phyloP scores from a whole-genome alignment of 257 asterid species.

The Przewalskia tangutica region DNA sequence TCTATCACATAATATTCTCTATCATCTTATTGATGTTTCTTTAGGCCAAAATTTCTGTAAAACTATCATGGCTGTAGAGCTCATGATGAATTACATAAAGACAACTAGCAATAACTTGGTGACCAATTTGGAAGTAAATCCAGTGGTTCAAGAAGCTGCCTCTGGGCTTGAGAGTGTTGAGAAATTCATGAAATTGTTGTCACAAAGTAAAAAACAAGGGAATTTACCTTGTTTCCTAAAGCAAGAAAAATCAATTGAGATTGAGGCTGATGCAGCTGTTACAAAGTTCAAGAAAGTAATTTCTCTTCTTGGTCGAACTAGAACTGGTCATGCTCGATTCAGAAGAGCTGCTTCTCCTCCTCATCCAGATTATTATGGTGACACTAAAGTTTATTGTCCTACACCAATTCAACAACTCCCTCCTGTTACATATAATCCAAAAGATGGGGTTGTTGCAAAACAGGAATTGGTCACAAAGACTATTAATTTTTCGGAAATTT shows the following conservation, averaged over 20 bases:
- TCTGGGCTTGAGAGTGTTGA: conserved; percentile 72
- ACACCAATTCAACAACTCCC: conserved; percentile 83
- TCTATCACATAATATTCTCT: neutral
- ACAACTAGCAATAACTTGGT: conserved; percentile 5
- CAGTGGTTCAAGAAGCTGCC: conserved; percentile 52
- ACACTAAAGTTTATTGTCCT: conserved; percentile 48
- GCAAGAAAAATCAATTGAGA: conserved; percentile 6
- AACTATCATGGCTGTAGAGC: conserved; percentile 64
- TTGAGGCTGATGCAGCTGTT: conserved; percentile 49
- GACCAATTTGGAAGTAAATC: conserved; percentile 29
- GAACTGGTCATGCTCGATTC: conserved; percentile 93
- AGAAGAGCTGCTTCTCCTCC: conserved; percentile 32
- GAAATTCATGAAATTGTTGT: conserved; percentile 42
- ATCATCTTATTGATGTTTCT: neutral
- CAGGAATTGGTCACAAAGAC: conserved; percentile 20
- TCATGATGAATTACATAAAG: conserved; percentile 47
- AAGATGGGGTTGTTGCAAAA: neutral
- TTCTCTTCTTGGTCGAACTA: conserved; percentile 48
- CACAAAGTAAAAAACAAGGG: conserved; percentile 10
- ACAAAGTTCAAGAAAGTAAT: conserved; percentile 48
- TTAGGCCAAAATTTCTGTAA: neutral
- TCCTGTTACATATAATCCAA: neutral
- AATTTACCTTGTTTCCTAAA: neutral
- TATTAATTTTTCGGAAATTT: conserved; percentile 45
- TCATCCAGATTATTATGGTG: neutral